These are phyloP conservation scores for Podila minutissima DNA, from an alignment of 192 early-diverging fungal genomes.

Conservation along the genomic window DNA sequence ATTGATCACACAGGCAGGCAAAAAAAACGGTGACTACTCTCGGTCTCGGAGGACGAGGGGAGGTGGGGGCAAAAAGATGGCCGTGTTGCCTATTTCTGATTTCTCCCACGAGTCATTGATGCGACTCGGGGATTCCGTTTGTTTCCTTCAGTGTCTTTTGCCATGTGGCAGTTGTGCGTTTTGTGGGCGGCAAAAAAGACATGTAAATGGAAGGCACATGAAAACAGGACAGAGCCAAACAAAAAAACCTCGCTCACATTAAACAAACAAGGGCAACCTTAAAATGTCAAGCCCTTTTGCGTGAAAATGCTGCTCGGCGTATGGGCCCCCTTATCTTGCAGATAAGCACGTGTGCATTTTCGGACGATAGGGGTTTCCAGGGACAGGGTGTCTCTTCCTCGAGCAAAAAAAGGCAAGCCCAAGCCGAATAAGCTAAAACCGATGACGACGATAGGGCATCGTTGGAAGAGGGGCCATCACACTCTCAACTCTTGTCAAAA, in stretches of 20 bases:
- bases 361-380: constrained; percentile 6
- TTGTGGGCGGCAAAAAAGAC: too few relatives aligned
- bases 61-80: not conserved
- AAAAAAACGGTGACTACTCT: not conserved
- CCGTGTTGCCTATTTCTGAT: not conserved
- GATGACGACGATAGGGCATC: too few relatives aligned
- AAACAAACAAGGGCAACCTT: too few relatives aligned
- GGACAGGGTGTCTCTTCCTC: not conserved
- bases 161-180: not conserved
- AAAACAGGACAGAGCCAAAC: too few relatives aligned
- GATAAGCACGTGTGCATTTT: constrained; percentile 1
- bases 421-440: not conserved
- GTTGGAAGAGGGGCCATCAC: too few relatives aligned
- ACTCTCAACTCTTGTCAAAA: too few relatives aligned
- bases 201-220: too few relatives aligned
- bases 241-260: too few relatives aligned
- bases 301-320: not conserved
- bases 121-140: not conserved
- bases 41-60: too few relatives aligned
- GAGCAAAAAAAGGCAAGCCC: not conserved
- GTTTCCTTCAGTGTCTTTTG: not conserved
- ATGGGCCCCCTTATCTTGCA: not conserved
- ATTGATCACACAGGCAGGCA: not conserved
- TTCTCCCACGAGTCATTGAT: constrained; percentile 2
- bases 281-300: too few relatives aligned